These are phyloP conservation scores for Aspergillus costaricaensis DNA, from an alignment of 2,329 filamentous ascomycete species.

Conservation along the genomic window DNA sequence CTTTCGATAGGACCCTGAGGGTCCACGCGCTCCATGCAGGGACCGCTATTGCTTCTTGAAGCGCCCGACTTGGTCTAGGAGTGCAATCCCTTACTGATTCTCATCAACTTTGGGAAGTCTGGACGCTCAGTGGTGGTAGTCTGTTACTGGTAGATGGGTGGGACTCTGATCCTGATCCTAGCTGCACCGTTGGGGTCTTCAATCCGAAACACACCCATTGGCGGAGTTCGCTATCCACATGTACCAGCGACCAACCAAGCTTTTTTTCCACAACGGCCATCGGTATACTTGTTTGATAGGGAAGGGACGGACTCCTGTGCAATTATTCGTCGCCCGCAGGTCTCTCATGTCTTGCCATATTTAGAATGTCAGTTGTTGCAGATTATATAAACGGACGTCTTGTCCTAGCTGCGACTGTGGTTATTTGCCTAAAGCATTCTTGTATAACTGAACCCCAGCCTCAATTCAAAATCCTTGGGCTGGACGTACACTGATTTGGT, in stretches of 20 bases:
- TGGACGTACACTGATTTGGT: too few relatives aligned
- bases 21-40: neutral
- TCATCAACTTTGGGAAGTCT: neutral
- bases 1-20: neutral
- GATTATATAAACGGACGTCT: neutral
- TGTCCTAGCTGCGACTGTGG: neutral
- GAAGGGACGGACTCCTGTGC: neutral
- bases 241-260: constrained; percentile 2
- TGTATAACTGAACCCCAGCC: neutral
- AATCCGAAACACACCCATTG: constrained; percentile 16
- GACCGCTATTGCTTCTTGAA: neutral
- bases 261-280: constrained; percentile 5
- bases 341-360: neutral
- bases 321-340: neutral
- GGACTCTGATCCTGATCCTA: constrained; percentile 5
- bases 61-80: neutral
- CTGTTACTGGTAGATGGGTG: neutral
- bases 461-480: too few relatives aligned
- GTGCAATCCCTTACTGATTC: neutral
- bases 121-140: neutral
- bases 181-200: neutral
- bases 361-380: too few relatives aligned
- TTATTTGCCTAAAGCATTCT: neutral
- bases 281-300: neutral
- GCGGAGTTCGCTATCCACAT: neutral